Conservation (phyloP, 1,139 yeast genomes). For the Yamadazyma dushanensis region DNA sequence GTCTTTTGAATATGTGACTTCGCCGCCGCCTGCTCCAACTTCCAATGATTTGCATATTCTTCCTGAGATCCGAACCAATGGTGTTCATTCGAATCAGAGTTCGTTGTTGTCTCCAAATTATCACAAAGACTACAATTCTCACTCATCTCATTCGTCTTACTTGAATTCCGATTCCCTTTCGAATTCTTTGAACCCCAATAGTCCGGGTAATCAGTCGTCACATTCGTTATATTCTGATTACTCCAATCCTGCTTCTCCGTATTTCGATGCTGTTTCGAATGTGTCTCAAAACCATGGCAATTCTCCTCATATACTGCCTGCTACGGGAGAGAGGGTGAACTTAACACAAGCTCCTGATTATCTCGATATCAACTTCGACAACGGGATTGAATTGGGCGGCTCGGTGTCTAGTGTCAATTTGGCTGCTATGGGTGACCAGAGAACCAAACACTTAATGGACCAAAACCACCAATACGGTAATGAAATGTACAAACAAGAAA, state of each 20-base stretch:
- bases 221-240: slow-evolving; percentile 49
- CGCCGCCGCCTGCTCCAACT: slow-evolving; percentile 20
- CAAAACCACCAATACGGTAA: slow-evolving; percentile 8
- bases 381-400: slow-evolving; percentile 43
- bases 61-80: slow-evolving; percentile 10
- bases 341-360: slow-evolving; percentile 10
- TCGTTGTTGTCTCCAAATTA: slow-evolving; percentile 16
- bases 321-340: slow-evolving; percentile 3
- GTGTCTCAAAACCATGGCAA: slow-evolving; percentile 9
- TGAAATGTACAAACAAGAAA: slow-evolving; percentile 3
- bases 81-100: too few species aligned
- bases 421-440: slow-evolving; percentile 7
- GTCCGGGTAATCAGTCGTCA: slow-evolving; percentile 95
- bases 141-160: slow-evolving; percentile 2
- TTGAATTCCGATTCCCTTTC: slow-evolving; percentile 6
- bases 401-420: slow-evolving; percentile 42
- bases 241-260: slow-evolving; percentile 43
- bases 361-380: slow-evolving; percentile 25
- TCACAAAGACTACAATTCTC: slow-evolving; percentile 2
- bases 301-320: slow-evolving; percentile 8
- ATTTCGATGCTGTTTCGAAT: slow-evolving; percentile 35
- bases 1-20: slow-evolving; percentile 3
- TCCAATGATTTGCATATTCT: slow-evolving; percentile 13
- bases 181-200: slow-evolving; percentile 89
- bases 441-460: neutral